phyloP scores from a whole-genome alignment of 768 basidiomycete species.

The Ephemerocybe angulata region DNA sequence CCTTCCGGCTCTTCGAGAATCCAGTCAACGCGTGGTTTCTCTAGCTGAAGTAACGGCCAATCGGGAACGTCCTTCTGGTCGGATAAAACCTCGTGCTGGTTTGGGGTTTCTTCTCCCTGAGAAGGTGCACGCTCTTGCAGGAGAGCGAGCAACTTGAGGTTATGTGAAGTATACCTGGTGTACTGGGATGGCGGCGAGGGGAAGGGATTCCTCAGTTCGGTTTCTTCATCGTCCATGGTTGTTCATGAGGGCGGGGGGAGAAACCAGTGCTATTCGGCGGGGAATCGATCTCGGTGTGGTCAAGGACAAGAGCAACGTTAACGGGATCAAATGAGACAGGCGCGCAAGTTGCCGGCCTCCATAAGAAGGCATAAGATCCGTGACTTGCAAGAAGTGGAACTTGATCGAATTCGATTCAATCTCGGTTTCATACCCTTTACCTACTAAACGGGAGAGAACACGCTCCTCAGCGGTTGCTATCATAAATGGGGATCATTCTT shows the following conservation, averaged over 20 bases:
- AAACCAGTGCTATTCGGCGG: neutral
- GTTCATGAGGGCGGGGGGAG: slow-evolving; percentile 5
- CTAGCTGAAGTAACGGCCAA: slow-evolving; percentile 71
- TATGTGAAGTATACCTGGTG: slow-evolving; percentile 68
- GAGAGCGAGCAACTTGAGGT: slow-evolving; percentile 63
- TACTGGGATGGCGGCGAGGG: slow-evolving; percentile 88
- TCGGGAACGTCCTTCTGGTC: slow-evolving; percentile 76
- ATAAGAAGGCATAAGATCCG: neutral
- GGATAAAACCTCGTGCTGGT: slow-evolving; percentile 60
- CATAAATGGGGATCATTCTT: slow-evolving; percentile 6
- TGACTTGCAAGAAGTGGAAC: neutral
- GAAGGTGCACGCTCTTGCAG: slow-evolving; percentile 52
- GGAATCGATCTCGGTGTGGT: neutral
- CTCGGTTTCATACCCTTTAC: neutral
- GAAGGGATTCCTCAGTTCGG: slow-evolving; percentile 81
- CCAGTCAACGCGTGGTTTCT: slow-evolving; percentile 89
- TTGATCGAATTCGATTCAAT: slow-evolving; percentile 5
- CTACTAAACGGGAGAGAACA: neutral
- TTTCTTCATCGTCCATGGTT: slow-evolving; percentile 66
- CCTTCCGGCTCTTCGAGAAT: slow-evolving; percentile 75
- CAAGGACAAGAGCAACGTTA: neutral
- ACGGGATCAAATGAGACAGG: neutral
- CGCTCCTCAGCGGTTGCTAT: neutral
- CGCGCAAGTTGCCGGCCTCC: neutral
- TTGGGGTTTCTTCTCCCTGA: slow-evolving; percentile 32